Evolutionary conservation across 2,329 filamentous ascomycete species (phyloP), one percentile per base, ranked within the genome.

Genomic region (Dactylonectria estremocensis): DNA sequence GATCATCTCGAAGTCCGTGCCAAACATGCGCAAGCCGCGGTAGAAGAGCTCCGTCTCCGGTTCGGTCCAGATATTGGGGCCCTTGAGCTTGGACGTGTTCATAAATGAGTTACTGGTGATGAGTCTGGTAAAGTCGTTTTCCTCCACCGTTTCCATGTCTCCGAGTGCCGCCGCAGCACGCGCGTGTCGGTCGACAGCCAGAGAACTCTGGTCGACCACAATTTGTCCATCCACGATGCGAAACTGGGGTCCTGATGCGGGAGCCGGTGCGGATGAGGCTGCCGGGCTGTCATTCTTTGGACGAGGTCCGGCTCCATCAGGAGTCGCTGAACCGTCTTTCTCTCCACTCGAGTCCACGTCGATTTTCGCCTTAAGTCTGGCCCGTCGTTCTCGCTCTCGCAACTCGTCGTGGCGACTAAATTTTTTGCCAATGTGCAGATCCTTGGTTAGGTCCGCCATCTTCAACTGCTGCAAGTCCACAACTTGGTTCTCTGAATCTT

Each of bases 1-100:
- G 73, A 97, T 95, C 81, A 93, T 93, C 78, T 91, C 88, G 77
- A 96, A 97, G 77, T 95, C 93, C 1, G 93, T 95, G 63, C 94
- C 94, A 76, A 94, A 95, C 86, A 92, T 92, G 64, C 86, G 83
- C 2, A 97, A 85, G 1, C 90, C 91, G 31, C 91, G 87, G 83
- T 95, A 96, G 81, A 96, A 96, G 50, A 89, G 84, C 62, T 93
- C 91, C 3, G 92, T 95, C 67, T 91, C 88, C 13, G 89, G 87
- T n/a, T 88, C 85, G 56, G 86, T 89, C 94, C 94, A 97, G 35
- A 88, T 84, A 71, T 92, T 90, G 28, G 88, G 85, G 64, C 90
- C 89, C 80, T 88, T 82, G 76, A 90, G 82, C 77, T 93, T 91
- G 76, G 91, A 84, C 24, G 83, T 83, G 73, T 85, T 85, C 77